Evolutionary conservation across 2,329 filamentous ascomycete species (phyloP).

Genomic region (Fusarium armeniacum): DNA sequence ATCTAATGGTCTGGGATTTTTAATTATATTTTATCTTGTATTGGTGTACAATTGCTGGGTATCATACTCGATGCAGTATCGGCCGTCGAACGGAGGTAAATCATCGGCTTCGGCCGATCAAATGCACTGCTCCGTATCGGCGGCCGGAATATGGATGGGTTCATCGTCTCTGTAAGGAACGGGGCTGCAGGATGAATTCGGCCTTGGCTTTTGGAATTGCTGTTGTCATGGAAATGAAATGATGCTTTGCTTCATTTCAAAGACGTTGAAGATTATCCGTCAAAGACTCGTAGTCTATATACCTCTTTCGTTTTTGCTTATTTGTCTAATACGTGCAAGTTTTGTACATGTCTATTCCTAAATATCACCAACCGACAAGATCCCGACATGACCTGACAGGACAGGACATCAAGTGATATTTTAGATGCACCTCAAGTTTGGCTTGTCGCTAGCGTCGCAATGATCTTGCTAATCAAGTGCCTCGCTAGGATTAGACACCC

Average conservation of each 20-base stretch:
- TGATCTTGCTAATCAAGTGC: constrained; percentile 38
- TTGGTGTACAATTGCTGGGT: constrained; percentile 1
- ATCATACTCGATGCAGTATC: not conserved
- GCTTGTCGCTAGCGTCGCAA: constrained; percentile 25
- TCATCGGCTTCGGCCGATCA: constrained; percentile 31
- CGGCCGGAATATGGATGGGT: constrained; percentile 29
- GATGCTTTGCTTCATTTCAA: not conserved
- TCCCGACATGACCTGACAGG: constrained; percentile 22
- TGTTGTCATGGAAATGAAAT: constrained; percentile 2
- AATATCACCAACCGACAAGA: not conserved
- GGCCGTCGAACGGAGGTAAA: constrained; percentile 30
- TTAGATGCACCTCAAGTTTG: constrained; percentile 7
- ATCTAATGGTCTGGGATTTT: not conserved
- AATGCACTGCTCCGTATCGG: constrained; percentile 33
- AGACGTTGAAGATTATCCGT: not conserved
- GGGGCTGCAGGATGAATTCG: constrained; percentile 23
- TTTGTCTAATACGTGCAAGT: not conserved
- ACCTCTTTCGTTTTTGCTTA: no score
- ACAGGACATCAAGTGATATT: constrained; percentile 6
- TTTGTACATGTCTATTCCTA: not conserved
- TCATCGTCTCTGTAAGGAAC: constrained; percentile 17
- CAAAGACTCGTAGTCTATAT: not conserved
- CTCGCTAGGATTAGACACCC: constrained; percentile 37
- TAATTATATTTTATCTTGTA: not conserved
- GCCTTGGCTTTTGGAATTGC: constrained; percentile 21